Conservation (phyloP, 768 basidiomycete species). For the Dacryopinax primogenitus region DNA sequence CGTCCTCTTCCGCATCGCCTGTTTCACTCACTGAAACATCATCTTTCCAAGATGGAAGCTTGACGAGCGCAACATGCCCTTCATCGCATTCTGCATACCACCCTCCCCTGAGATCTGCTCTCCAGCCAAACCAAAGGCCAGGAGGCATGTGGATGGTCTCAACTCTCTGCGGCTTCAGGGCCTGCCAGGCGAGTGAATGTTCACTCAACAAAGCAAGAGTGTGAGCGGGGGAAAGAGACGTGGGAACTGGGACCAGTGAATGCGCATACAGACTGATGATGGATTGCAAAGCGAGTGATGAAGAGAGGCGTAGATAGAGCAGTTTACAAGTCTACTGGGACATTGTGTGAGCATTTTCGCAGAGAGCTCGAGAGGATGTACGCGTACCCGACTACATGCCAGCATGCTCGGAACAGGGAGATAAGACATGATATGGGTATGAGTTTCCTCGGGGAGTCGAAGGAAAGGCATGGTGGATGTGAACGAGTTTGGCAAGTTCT, state of each 20-base stretch:
- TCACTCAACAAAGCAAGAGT: background rate
- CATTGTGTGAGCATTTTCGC: background rate
- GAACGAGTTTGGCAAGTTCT: background rate
- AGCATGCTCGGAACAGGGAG: background rate
- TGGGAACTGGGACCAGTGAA: background rate
- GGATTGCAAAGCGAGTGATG: background rate
- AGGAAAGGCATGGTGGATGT: background rate
- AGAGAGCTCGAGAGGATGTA: too few species aligned
- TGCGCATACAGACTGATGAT: background rate
- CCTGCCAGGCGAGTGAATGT: background rate
- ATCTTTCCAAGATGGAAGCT: background rate
- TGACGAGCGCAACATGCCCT: background rate
- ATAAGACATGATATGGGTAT: background rate
- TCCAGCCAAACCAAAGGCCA: background rate
- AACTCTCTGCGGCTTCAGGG: background rate
- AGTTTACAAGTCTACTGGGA: background rate
- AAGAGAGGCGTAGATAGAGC: background rate
- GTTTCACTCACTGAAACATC: background rate
- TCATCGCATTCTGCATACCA: constrained; percentile 5
- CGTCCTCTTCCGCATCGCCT: background rate
- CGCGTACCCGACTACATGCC: background rate
- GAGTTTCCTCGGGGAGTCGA: background rate
- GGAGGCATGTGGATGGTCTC: background rate
- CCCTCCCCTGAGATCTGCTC: background rate
- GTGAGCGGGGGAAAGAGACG: background rate